Conservation (phyloP, 2,329 filamentous ascomycete genomes). For the Sporothrix brunneoviolacea region DNA sequence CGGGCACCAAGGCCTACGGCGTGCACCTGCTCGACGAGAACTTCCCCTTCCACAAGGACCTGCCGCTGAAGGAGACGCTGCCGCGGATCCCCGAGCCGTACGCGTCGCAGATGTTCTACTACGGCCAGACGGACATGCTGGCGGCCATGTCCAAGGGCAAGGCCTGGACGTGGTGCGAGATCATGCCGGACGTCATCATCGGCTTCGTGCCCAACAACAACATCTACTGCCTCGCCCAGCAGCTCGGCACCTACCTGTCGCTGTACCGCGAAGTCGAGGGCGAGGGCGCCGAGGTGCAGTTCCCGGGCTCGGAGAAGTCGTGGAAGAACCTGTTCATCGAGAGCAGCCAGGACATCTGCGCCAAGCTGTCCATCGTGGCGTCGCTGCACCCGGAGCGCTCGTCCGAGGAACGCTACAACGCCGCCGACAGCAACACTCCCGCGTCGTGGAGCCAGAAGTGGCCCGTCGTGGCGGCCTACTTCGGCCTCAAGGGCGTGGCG, state of each 20-base stretch:
- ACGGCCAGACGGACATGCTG: constrained; percentile 36
- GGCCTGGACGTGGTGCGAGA: constrained; percentile 36
- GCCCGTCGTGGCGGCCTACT: constrained; percentile 39
- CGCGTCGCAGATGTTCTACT: constrained; percentile 40
- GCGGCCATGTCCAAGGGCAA: constrained; percentile 30
- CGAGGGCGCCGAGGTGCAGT: constrained; percentile 31
- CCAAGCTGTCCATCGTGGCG: constrained; percentile 32
- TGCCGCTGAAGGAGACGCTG: constrained; percentile 32
- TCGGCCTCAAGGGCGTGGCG: constrained; percentile 35
- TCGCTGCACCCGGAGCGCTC: constrained; percentile 34
- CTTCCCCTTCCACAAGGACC: constrained; percentile 25
- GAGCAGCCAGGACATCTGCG: constrained; percentile 33
- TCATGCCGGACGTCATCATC: constrained; percentile 37
- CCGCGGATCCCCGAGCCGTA: constrained; percentile 36
- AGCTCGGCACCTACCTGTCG: constrained; percentile 31
- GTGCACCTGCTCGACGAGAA: constrained; percentile 24
- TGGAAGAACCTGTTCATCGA: constrained; percentile 33
- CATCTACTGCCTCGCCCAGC: constrained; percentile 35
- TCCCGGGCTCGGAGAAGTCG: constrained; percentile 31
- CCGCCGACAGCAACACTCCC: constrained; percentile 31
- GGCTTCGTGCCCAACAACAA: constrained; percentile 39
- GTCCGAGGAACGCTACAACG: constrained; percentile 34
- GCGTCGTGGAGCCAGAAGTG: constrained; percentile 37
- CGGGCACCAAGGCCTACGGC: constrained; percentile 35
- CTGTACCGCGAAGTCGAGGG: constrained; percentile 31